phyloP scores from a whole-genome alignment of 73 alveolate genomes.

The Uronychia binucleata region DNA sequence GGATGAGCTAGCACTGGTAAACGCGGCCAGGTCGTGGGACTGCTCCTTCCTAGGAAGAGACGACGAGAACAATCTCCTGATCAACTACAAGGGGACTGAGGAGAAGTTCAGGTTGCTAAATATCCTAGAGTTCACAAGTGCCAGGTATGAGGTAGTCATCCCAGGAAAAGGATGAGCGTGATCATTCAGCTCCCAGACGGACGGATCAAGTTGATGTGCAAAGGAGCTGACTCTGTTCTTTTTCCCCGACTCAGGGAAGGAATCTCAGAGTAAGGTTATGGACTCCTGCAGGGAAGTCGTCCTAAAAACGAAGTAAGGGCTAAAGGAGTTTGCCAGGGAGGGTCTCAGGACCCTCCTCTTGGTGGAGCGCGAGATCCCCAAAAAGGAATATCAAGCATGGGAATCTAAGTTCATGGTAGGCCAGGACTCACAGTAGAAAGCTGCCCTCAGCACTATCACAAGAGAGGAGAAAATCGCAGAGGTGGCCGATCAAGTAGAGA shows the following conservation, averaged over 20 bases:
- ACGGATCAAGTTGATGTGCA: constrained; percentile 82
- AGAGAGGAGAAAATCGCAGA: constrained; percentile 79
- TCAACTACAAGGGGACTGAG: constrained; percentile 22
- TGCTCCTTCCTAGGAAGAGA: constrained; percentile 84
- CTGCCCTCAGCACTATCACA: constrained; percentile 53
- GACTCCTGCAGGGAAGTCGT: background rate
- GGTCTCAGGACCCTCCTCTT: constrained; percentile 96
- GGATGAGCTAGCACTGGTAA: constrained; percentile 92
- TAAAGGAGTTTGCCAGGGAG: constrained; percentile 81
- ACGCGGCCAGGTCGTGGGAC: constrained; percentile 88
- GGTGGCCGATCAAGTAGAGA: constrained; percentile 81
- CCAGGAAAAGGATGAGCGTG: constrained; percentile 94
- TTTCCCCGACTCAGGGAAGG: constrained; percentile 42
- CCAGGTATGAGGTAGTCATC: constrained; percentile 17
- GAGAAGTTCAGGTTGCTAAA: constrained; percentile 74
- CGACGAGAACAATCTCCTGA: constrained; percentile 68
- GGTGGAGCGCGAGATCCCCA: constrained; percentile 84
- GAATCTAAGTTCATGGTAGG: constrained; percentile 60
- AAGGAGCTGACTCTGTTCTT: constrained; percentile 92
- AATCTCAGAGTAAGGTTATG: background rate
- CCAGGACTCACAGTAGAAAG: too few relatives aligned
- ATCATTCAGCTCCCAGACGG: constrained; percentile 66
- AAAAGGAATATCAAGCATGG: constrained; percentile 85
- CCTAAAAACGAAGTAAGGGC: constrained; percentile 55
- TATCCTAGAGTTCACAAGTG: constrained; percentile 88